Base-by-base conservation (phyloP, 371 early-diverging fungal species). In the Neoconidiobolus thromboides region DNA sequence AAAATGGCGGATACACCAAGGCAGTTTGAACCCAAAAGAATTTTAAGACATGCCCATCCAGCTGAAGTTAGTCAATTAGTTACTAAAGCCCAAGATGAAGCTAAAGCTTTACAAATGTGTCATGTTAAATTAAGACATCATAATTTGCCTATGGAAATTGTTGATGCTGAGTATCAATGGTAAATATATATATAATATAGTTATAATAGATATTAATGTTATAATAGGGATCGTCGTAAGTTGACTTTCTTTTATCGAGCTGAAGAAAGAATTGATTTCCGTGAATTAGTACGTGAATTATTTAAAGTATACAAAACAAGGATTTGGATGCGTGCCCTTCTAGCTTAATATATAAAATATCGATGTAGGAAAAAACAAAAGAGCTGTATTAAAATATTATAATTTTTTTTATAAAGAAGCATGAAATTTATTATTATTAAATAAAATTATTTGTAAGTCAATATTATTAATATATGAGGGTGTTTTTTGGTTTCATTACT, bases 281-380 rank as follows among this genome's bases (percentile, higher is more conserved):
- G 96, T 55, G 98, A 97, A 64, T 77, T 98, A 38, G 97, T 98
- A 57, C 81, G 92, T 46, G 97, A 98, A 51, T 75, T 98, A 50
- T 99, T 96, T 76, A 95, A 94, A 70, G 82, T 91, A 40, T 98
- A 94, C 76, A 96, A 98, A 76, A 95, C 94, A 2, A 82, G 99
- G 48, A 97, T 99, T 63, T 99, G 99, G 99, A 92, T 96, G 93
- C 76, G 73, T 64, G 79, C 75, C n/a, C 26, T 26, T 26, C 26
- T 26, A 26, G 26, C 26, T 26, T 26, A 26, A 26, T 26, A 26
- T 26, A 26, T 26, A 26, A 26, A 26, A 26, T 26, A 26, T 26
- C 26, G 26, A 26, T 26, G 26, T 26, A 26, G 26, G 26, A 26
- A 26, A 26, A 26, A 26, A 26, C 26, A 26, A 26, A 26, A 26